A percentile compares a stretch with the other conserved stretches of the same genome.
phyloP scores from a whole-genome alignment of 768 basidiomycete genomes.

The Tylopilus sp. region DNA sequence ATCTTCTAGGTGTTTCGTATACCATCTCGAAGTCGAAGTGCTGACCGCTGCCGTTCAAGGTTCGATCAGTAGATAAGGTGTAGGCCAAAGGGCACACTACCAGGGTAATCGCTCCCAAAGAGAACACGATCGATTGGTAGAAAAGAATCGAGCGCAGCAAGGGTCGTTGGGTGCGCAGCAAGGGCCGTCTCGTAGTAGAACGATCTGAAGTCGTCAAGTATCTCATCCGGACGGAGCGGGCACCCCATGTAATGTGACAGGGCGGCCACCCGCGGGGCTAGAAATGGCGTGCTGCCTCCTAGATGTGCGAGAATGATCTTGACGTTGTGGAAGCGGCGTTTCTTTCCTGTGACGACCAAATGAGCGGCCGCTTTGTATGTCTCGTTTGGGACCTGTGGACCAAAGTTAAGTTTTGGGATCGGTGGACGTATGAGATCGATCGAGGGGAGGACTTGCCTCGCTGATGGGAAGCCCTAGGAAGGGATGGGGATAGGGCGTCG shows the following conservation, averaged over 20 bases:
- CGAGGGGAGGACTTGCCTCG: conserved; percentile 43
- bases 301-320: conserved; percentile 72
- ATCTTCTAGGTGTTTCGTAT: conserved; percentile 48
- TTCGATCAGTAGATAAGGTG: background rate
- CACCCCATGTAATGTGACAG: conserved; percentile 72
- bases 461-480: conserved; percentile 65
- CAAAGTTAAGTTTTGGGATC: conserved; percentile 4
- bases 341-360: conserved; percentile 68
- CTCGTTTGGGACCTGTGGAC: conserved; percentile 67
- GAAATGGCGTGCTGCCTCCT: conserved; percentile 64
- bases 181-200: conserved; percentile 79
- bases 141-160: conserved; percentile 50
- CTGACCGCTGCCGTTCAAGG: conserved; percentile 48
- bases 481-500: conserved; percentile 60
- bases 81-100: conserved; percentile 34
- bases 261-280: conserved; percentile 67
- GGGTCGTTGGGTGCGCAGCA: conserved; percentile 50
- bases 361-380: conserved; percentile 81
- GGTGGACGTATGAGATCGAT: conserved; percentile 1
- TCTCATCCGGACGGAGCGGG: conserved; percentile 56
- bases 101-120: conserved; percentile 78
- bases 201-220: conserved; percentile 61
- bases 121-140: conserved; percentile 50
- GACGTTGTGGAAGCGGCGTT: conserved; percentile 55
- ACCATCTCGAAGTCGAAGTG: conserved; percentile 56